phyloP scores from a whole-genome alignment of 179 eudicot genomes.

The Nepenthes alata region DNA sequence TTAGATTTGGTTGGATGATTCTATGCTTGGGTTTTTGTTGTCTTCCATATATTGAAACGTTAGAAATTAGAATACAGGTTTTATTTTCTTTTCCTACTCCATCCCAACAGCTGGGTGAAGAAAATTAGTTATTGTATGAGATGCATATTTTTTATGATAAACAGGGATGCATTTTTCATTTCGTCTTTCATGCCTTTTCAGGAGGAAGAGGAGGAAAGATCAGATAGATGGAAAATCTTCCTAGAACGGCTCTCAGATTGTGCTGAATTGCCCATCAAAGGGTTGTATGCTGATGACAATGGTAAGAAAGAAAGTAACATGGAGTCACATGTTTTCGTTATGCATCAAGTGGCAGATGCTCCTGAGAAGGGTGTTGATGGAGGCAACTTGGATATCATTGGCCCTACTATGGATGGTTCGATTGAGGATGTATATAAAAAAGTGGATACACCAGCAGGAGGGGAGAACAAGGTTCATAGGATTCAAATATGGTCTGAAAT shows the following conservation, averaged over 20 bases:
- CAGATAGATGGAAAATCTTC: conserved; percentile 81
- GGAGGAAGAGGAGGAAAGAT: conserved; percentile 99
- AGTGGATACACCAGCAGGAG: conserved; percentile 18
- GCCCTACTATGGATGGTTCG: conserved; percentile 15
- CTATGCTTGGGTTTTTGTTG: background rate
- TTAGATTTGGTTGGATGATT: too few species aligned
- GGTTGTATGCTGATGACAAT: conserved; percentile 15
- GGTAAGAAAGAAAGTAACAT: conserved; percentile 14
- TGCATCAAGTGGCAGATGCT: conserved; percentile 12
- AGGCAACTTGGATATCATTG: conserved; percentile 10
- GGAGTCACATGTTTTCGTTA: conserved; percentile 16
- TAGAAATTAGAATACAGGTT: background rate
- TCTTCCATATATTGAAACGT: conserved; percentile 1
- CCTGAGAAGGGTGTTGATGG: conserved; percentile 18
- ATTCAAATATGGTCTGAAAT: conserved; percentile 67
- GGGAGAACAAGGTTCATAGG: conserved; percentile 32
- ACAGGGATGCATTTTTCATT: background rate
- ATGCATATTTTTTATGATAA: too few species aligned
- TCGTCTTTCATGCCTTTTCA: conserved; percentile 11
- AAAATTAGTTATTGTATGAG: background rate
- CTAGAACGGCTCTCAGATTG: conserved; percentile 51
- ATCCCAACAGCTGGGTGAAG: background rate
- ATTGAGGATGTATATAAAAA: conserved; percentile 23
- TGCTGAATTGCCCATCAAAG: conserved; percentile 30
- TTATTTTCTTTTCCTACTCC: background rate